Conservation (phyloP, 768 basidiomycete genomes). For the Boletus sp. region DNA sequence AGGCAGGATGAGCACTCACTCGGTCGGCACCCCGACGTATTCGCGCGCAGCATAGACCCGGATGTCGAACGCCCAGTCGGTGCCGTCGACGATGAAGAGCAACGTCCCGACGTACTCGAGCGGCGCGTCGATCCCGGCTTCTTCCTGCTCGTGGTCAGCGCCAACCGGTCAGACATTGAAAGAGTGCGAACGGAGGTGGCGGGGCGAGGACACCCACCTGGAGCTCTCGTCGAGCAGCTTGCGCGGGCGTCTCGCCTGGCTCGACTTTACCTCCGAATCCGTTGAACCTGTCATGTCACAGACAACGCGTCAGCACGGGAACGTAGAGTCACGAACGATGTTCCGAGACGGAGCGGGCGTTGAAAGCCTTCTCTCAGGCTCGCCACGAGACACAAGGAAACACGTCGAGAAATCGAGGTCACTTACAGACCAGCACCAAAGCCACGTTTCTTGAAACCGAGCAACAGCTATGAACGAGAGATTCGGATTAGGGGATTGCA, state of each 20-base stretch:
- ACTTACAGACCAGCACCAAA: constrained; percentile 63
- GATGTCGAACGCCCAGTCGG: constrained; percentile 65
- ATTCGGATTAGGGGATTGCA: not conserved
- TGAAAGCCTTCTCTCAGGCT: not conserved
- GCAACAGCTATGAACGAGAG: constrained; percentile 59
- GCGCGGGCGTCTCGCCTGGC: constrained; percentile 57
- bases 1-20: constrained; percentile 45
- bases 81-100: constrained; percentile 56
- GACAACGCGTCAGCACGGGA: not conserved
- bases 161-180: not conserved
- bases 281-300: constrained; percentile 56
- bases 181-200: not conserved
- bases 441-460: constrained; percentile 80
- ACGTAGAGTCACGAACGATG: not conserved
- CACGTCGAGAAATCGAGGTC: not conserved
- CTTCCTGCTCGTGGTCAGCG: constrained; percentile 55
- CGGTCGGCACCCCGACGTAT: constrained; percentile 60
- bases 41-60: constrained; percentile 65
- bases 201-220: constrained; percentile 38
- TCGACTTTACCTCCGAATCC: constrained; percentile 92
- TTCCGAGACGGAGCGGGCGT: not conserved
- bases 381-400: not conserved
- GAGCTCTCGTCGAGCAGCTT: constrained; percentile 79
- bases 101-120: constrained; percentile 64
- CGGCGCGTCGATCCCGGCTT: constrained; percentile 69